Conservation (phyloP, 2,329 filamentous ascomycete species). For the Drechmeria coniospora region DNA sequence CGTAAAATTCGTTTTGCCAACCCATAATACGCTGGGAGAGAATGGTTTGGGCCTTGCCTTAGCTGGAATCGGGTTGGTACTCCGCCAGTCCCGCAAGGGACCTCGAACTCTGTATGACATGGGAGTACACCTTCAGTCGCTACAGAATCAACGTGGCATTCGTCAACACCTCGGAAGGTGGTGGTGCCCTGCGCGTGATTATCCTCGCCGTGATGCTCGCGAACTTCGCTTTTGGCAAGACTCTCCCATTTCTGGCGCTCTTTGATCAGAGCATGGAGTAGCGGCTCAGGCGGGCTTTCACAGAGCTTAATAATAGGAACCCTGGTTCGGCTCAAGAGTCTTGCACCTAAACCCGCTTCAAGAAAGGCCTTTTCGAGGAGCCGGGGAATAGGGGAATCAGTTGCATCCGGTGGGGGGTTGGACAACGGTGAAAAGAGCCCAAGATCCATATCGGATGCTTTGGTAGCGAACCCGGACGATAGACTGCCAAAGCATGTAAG, state of each 20-base stretch:
- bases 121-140: conserved; percentile 2
- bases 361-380: conserved; percentile 63
- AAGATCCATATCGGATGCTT: conserved; percentile 83
- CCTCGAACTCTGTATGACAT: conserved; percentile 7
- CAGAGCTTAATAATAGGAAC: conserved; percentile 85
- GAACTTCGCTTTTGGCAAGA: no score
- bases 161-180: conserved; percentile 10
- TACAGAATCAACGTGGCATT: conserved; percentile 6
- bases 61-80: conserved; percentile 16
- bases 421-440: conserved; percentile 56
- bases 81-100: conserved; percentile 6
- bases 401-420: conserved; percentile 32
- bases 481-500: conserved; percentile 72
- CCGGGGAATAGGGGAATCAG: conserved; percentile 51
- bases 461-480: conserved; percentile 71
- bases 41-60: conserved; percentile 25
- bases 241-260: conserved; percentile 60
- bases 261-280: conserved; percentile 45
- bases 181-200: conserved; percentile 19
- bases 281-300: conserved; percentile 45
- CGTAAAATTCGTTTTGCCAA: conserved; percentile 34
- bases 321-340: conserved; percentile 61
- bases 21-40: conserved; percentile 29
- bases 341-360: conserved; percentile 56
- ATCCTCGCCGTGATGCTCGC: no score